Base-by-base conservation (phyloP, 78 protist species). In the Emiliania huxleyi region DNA sequence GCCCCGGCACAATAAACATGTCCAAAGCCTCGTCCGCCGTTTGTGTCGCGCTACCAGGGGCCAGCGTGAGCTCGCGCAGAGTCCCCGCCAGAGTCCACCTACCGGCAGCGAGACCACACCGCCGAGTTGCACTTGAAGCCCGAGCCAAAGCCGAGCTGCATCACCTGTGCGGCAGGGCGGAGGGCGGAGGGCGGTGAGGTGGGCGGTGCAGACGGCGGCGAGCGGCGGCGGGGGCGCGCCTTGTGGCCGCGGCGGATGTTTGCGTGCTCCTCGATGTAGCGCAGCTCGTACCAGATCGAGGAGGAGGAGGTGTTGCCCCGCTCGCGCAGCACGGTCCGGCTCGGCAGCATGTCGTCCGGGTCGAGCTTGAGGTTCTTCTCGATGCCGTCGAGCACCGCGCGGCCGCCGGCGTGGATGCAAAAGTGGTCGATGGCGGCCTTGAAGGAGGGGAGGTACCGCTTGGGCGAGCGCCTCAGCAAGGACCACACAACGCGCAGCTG, bases 391-490 rank as follows among this genome's bases (percentile, higher is more conserved):
- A 92, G 35, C 37, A 92, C 91, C 33, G 91, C 90, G 18, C 90
- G 90, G 2, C 94, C 92, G 33, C 94, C 94, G 19, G 94, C 73
- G 84, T 93, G 94, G 55, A 84, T 79, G 87, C 91, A 89, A 46
- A 85, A 93, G 56, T 88, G 56, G 29, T 33, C 11, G 2, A 93
- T 6, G 29, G 83, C 91, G 46, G 29, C 21, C 11, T 2, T 62
- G 94, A 97, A 97, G 91, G 95, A n/a, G 90, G 98, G 98, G 69
- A 93, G 87, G 96, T 95, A 96, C 0, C 62, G 62, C 62, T 52
- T 52, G 8, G 62, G 62, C 62, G 62, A 52, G 62, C 62, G 62
- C 8, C 15, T 52, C 29, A 52, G 29, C 8, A 52, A 19, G 62
- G 62, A 52, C 62, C 62, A 52, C 62, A 52, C 62, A 15, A 52